A percentile compares a stretch with the other conserved stretches of the same genome.
These are phyloP conservation scores for Mycena maculata DNA, from an alignment of 768 basidiomycete genomes.

Conservation along the genomic window DNA sequence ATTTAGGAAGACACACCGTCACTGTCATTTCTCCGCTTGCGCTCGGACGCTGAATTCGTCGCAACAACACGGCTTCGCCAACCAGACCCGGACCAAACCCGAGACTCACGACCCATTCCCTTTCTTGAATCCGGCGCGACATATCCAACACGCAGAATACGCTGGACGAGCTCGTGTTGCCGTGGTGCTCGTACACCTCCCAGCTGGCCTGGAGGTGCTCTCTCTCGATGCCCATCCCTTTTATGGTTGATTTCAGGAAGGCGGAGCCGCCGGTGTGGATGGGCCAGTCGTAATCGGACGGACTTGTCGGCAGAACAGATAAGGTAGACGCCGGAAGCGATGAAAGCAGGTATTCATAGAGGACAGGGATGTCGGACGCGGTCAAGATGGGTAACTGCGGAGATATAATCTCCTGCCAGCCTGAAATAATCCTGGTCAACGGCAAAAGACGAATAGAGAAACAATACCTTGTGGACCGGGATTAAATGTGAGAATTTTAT, in stretches of 20 bases:
- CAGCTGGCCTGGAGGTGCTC: constrained; percentile 21
- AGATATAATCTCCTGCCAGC: too few species aligned
- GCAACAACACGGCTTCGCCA: constrained; percentile 15
- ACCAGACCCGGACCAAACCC: constrained; percentile 25
- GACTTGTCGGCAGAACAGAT: not conserved
- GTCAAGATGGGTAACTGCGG: constrained; percentile 12
- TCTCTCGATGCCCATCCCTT: constrained; percentile 2
- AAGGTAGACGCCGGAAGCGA: constrained; percentile 1
- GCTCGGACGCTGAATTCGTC: not conserved
- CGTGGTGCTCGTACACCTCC: constrained; percentile 28
- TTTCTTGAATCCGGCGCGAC: not conserved
- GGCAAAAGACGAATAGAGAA: too few species aligned
- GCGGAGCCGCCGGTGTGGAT: constrained; percentile 20
- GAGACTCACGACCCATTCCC: constrained; percentile 24
- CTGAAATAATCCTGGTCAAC: too few species aligned
- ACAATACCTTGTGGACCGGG: too few species aligned
- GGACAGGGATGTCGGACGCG: not conserved
- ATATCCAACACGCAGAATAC: constrained; percentile 21
- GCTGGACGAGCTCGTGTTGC: constrained; percentile 25
- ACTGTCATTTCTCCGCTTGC: too few species aligned
- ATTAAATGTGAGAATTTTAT: constrained; percentile 20
- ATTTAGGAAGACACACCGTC: too few species aligned
- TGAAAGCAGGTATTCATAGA: constrained; percentile 16
- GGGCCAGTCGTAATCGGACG: constrained; percentile 28
- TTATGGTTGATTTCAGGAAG: not conserved